These are phyloP conservation scores for Mucor lusitanicus DNA, from an alignment of 371 early-diverging fungal genomes.

Conservation along the genomic window DNA sequence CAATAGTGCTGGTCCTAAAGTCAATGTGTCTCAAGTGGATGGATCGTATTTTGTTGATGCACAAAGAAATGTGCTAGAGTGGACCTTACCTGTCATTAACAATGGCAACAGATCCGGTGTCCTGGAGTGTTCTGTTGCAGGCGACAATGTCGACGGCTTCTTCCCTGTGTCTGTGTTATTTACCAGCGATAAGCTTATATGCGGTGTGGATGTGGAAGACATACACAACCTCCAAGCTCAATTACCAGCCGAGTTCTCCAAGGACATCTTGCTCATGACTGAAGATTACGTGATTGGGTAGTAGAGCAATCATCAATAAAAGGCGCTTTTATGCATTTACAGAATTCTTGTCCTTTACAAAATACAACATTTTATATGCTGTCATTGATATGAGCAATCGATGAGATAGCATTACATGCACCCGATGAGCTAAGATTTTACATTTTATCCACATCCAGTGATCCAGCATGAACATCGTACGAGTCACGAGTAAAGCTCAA, in stretches of 20 bases:
- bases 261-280: slow-evolving; percentile 63
- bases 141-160: slow-evolving; percentile 79
- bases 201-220: slow-evolving; percentile 70
- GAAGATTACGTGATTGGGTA: slow-evolving; percentile 78
- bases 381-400: no score
- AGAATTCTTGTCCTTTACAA: no score
- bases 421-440: no score
- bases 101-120: slow-evolving; percentile 72
- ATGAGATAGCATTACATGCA: no score
- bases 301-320: slow-evolving; percentile 28
- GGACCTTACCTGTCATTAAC: slow-evolving; percentile 87
- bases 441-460: no score
- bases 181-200: slow-evolving; percentile 66
- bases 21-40: slow-evolving; percentile 77
- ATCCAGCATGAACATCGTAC: not conserved
- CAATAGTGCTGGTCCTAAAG: slow-evolving; percentile 62
- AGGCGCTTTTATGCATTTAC: no score
- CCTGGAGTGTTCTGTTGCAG: slow-evolving; percentile 83
- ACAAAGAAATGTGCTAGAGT: slow-evolving; percentile 69
- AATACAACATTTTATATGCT: no score
- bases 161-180: slow-evolving; percentile 92
- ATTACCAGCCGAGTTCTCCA: slow-evolving; percentile 62
- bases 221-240: slow-evolving; percentile 58
- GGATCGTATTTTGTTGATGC: slow-evolving; percentile 80
- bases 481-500: not conserved